Base-by-base conservation (phyloP, 352 stramenopile species). In the Phytopythium vexans region DNA sequence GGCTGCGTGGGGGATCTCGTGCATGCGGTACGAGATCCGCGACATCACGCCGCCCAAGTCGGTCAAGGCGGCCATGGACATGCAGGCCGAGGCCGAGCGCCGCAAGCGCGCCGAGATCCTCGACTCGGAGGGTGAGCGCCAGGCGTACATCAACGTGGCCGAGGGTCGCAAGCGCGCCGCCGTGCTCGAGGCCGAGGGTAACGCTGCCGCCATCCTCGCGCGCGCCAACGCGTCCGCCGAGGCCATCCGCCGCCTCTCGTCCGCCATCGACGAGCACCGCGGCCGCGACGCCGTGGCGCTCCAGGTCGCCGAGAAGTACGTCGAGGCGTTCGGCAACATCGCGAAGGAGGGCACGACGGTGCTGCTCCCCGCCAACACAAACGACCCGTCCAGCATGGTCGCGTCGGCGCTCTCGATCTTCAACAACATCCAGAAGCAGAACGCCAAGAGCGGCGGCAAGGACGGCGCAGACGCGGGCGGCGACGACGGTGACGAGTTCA, bases 51-150 rank as follows among this genome's bases (percentile, higher is more conserved):
- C 89, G 8, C 87, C 89, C 8, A 85, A 77, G 57, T 92, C 77
- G 44, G 87, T 97, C 6, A 88, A 89, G 62, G 73, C 82, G 1
- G 88, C 89, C 35, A 97, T 97, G 89, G 88, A 97, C 72, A 95
- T 95, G 86, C 89, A 97, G 58, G 89, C 89, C 27, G 89, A 97
- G 58, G 89, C 89, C 8, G 89, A 97, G 65, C 86, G 89, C 46
- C 77, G 89, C 58, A 97, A 97, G 77, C 86, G 89, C 37, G 89
- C 89, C 3, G 86, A 96, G 67, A 96, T 97, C 50, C 67, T 96
- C n/a, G 77, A 96, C 54, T 96, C 88, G 31, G 89, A 97, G 60
- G 89, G 88, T 56, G 80, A 94, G 62, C 77, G 84, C 16, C 81
- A 91, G 66, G 75, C 85, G 45, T 92, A 94, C 62, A 95, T 96